These are phyloP conservation scores for Nannizziopsis arthrosporioides DNA, from an alignment of 2,329 filamentous ascomycete genomes.

Conservation along the genomic window DNA sequence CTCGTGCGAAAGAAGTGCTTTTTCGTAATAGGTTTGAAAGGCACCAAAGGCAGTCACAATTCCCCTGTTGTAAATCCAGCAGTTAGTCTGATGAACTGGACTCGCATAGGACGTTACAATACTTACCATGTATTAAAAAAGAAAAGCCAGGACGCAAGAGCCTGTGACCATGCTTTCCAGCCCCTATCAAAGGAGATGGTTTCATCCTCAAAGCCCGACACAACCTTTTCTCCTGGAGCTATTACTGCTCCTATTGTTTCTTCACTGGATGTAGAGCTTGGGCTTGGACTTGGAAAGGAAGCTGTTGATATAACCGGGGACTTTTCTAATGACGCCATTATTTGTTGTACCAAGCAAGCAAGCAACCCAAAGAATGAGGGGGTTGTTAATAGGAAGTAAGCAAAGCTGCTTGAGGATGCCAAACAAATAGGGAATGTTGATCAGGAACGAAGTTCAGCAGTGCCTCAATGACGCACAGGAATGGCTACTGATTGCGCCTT, in stretches of 20 bases:
- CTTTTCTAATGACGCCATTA: slow-evolving; percentile 3
- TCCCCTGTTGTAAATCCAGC: slow-evolving; percentile 27
- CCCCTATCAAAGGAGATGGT: slow-evolving; percentile 13
- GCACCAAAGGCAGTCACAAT: slow-evolving; percentile 43
- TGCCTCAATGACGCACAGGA: no score
- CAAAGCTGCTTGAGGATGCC: no score
- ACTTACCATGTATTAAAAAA: slow-evolving; percentile 41
- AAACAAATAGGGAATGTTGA: no score
- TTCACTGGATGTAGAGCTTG: slow-evolving; percentile 2
- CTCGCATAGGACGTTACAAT: background rate
- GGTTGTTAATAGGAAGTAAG: no score
- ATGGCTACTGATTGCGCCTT: no score
- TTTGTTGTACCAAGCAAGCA: background rate
- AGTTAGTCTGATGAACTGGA: slow-evolving; percentile 3
- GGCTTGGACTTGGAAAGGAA: slow-evolving; percentile 4
- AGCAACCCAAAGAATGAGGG: background rate
- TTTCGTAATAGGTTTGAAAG: slow-evolving; percentile 45
- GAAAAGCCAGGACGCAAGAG: slow-evolving; percentile 35
- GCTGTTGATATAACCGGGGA: background rate
- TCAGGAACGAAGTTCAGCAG: no score
- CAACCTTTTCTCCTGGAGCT: slow-evolving; percentile 6
- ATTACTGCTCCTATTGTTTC: background rate
- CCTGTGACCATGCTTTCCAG: slow-evolving; percentile 36
- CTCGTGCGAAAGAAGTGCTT: slow-evolving; percentile 29
- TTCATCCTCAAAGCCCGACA: slow-evolving; percentile 12